phyloP scores from a whole-genome alignment of 352 stramenopile species.

The Hyaloperonospora arabidopsidis region DNA sequence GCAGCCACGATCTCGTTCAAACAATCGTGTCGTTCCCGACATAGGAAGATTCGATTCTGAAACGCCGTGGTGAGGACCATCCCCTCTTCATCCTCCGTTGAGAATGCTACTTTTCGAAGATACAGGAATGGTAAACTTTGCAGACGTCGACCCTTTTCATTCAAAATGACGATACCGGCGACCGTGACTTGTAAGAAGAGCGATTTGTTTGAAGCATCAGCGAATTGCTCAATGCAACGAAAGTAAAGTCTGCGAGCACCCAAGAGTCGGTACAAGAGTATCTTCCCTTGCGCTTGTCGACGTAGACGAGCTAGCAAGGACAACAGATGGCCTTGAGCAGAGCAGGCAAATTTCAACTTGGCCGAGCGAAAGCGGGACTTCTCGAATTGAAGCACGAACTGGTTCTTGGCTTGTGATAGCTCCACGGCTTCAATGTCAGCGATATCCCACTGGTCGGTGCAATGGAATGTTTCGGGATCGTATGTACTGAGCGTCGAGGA shows the following conservation, averaged over 20 bases:
- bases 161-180: constrained; percentile 42
- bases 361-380: constrained; percentile 50
- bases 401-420: constrained; percentile 28
- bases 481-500: constrained; percentile 48
- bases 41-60: constrained; percentile 64
- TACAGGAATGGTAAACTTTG: constrained; percentile 47
- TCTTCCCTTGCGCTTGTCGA: constrained; percentile 35
- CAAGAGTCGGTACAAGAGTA: constrained; percentile 30
- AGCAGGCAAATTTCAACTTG: constrained; percentile 52
- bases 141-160: constrained; percentile 40
- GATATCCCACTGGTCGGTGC: constrained; percentile 66
- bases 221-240: constrained; percentile 59
- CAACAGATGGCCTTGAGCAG: constrained; percentile 45
- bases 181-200: constrained; percentile 46
- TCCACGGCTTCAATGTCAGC: constrained; percentile 51
- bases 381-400: constrained; percentile 58
- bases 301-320: constrained; percentile 42
- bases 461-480: constrained; percentile 58
- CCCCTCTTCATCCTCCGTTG: constrained; percentile 37
- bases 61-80: constrained; percentile 56
- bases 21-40: constrained; percentile 47
- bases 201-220: constrained; percentile 47
- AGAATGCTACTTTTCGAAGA: constrained; percentile 40
- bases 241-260: constrained; percentile 32
- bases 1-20: constrained; percentile 48